Base-by-base conservation (phyloP, 805 yeast species). In the Metschnikowia orientalis region DNA sequence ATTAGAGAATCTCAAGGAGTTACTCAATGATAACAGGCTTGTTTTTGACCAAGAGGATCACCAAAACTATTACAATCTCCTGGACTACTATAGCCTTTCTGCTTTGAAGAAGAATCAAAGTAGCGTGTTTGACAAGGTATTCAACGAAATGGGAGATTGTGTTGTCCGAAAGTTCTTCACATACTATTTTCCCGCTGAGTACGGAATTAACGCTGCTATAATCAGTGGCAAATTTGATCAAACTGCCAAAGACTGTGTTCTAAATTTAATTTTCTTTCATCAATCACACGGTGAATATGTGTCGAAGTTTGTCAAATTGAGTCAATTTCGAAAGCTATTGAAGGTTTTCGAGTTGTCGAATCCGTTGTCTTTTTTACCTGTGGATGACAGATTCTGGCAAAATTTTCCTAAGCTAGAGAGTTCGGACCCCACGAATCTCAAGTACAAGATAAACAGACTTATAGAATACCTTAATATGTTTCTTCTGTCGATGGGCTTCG, bases 1-100 rank as follows among this genome's bases (percentile, higher is more conserved):
- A 29, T 26, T 72, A 0, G 79, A 73, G 2, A 84, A 84, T 41
- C 65, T 85, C 12, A 50, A 57, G 22, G 59, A 57, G 3, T 56
- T 90, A 1, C 38, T 83, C 2, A 39, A 52, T 6, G 78, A 78
- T 41, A 47, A 61, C 0, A 57, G 81, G 18, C 54, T 83, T 9
- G 37, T 56, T 11, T 61, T 66, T 25, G 38, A 48, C 19, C 28
- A 32, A 17, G 69, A 63, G 34, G 71, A 64, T 33, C 53, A 56
- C 7, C 55, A 51, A 23, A 51, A 45, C 32, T 53, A 47, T 35
- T 58, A 58, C 44, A 62, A 59, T 38, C 58, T 63, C 3, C 59
- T 63, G 44, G 72, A 67, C 37, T 58, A 56, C 40, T 42, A 62
- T 16, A 58, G 63, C 22, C 51, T 57, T 35, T 56, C 59, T 42